Base-by-base conservation (phyloP, 164 flowering plant species). In the Cinnamomum chago region DNA sequence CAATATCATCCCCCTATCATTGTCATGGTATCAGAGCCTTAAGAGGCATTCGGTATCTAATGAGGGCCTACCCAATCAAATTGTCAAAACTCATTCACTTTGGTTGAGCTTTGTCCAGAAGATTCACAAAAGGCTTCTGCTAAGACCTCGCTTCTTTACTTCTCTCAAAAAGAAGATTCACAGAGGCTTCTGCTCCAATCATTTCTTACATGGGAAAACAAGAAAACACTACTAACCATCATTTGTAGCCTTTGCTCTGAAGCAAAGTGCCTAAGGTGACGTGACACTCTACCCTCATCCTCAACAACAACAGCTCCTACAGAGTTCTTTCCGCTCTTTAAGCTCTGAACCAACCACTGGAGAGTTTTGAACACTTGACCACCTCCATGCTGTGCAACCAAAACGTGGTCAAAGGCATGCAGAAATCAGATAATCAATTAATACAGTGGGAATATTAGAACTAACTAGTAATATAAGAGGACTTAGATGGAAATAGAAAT, bases 251-350 rank as follows among this genome's bases (percentile, higher is more conserved):
- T 82, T 78, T 76, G 80, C 81, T 92, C 98, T 0, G 65, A 81
- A 50, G 95, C 98, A 82, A 88, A 91, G 3, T 88, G 90, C 77
- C 81, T 89, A 79, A 94, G 74, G 82, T 94, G 98, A 24, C 98
- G 93, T 20, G 93, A 89, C 50, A 76, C 79, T 75, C 79, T 77
- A 68, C 75, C 76, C 62, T 83, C 84, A 62, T 91, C 83, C 77
- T 92, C 93, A 65, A 84, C 74, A 68, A 92, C 85, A 80, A 94
- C 79, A 65, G 72, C 88, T 50, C 88, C 92, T 23, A 81, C 27
- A 22, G 85, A 82, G 67, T 83, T 84, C 72, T 81, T 88, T 66
- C 81, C 79, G 33, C 73, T 73, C 33, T 88, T 85, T 58, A 87
- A 78, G 77, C 85, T 82, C 47, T 81, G 85, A 62, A 87, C 77